Conservation (phyloP, 2,329 filamentous ascomycete species). For the Didymella sp. region DNA sequence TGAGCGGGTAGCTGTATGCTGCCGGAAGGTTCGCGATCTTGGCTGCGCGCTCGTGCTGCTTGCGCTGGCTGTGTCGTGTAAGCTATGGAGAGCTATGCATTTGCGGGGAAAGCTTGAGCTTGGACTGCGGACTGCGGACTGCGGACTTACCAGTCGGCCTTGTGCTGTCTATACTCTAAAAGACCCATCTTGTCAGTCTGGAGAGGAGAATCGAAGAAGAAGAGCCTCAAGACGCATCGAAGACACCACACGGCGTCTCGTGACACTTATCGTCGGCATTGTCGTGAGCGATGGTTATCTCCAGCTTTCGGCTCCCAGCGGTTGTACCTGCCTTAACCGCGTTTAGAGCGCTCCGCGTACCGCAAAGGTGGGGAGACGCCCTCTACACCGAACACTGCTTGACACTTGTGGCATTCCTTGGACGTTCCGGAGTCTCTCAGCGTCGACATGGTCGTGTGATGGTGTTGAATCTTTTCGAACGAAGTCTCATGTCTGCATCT, state of each 20-base stretch:
- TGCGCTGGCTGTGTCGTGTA: conserved; percentile 67
- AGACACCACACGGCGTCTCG: conserved; percentile 7
- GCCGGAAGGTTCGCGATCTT: conserved; percentile 72
- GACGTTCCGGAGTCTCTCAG: neutral
- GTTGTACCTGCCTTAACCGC: conserved; percentile 21
- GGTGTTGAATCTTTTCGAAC: neutral
- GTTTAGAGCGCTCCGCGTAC: conserved; percentile 16
- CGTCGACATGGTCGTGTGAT: neutral
- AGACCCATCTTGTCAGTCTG: conserved; percentile 58
- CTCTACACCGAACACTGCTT: neutral
- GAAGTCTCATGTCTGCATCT: neutral
- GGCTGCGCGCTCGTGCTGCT: conserved; percentile 75
- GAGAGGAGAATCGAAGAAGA: conserved; percentile 1
- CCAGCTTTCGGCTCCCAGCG: conserved; percentile 17
- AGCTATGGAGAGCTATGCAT: neutral
- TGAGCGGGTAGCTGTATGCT: conserved; percentile 71
- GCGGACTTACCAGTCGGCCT: conserved; percentile 69
- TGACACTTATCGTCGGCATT: conserved; percentile 25
- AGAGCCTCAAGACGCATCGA: neutral
- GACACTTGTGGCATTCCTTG: neutral
- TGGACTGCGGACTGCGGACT: conserved; percentile 9
- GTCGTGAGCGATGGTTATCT: conserved; percentile 14
- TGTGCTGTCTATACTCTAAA: conserved; percentile 74
- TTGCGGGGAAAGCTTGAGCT: conserved; percentile 19
- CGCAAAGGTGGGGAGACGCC: conserved; percentile 17